These are phyloP conservation scores for Xylariaceae sp. DNA, from an alignment of 2,329 filamentous ascomycete species.

Conservation along the genomic window DNA sequence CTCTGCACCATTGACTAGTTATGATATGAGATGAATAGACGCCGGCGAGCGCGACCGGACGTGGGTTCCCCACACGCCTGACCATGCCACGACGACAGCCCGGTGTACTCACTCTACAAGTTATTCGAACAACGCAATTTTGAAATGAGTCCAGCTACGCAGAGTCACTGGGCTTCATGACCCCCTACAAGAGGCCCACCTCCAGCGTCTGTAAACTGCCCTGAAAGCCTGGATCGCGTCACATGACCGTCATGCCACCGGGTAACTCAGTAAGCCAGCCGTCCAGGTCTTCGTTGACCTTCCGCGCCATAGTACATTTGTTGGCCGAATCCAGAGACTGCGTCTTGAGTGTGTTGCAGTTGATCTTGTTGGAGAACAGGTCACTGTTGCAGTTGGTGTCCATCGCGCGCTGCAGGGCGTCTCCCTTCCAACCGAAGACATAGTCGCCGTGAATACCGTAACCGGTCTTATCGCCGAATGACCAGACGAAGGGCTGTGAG, in stretches of 20 bases:
- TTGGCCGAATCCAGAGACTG: conserved; percentile 27
- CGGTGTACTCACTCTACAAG: no score
- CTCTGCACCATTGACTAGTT: no score
- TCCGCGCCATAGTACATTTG: conserved; percentile 24
- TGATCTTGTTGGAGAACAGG: conserved; percentile 24
- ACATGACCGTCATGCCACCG: conserved; percentile 21
- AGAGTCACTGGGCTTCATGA: no score
- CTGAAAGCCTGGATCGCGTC: no score
- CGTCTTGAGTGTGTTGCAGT: conserved; percentile 23
- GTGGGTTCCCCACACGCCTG: no score
- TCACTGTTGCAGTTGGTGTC: conserved; percentile 30
- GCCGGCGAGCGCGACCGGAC: no score
- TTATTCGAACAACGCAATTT: no score
- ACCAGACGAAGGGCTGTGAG: conserved; percentile 29
- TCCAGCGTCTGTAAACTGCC: no score
- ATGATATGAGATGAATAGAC: no score
- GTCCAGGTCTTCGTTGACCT: conserved; percentile 29
- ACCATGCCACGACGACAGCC: no score
- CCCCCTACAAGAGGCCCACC: no score
- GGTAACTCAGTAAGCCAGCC: conserved; percentile 26
- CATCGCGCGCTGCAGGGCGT: conserved; percentile 33
- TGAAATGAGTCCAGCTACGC: no score
- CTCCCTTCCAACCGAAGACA: conserved; percentile 37
- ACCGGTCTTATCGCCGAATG: conserved; percentile 23
- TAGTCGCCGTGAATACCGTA: conserved; percentile 37